phyloP scores from a whole-genome alignment of 1,139 yeast species.

The Scheffersomyces insectosa region DNA sequence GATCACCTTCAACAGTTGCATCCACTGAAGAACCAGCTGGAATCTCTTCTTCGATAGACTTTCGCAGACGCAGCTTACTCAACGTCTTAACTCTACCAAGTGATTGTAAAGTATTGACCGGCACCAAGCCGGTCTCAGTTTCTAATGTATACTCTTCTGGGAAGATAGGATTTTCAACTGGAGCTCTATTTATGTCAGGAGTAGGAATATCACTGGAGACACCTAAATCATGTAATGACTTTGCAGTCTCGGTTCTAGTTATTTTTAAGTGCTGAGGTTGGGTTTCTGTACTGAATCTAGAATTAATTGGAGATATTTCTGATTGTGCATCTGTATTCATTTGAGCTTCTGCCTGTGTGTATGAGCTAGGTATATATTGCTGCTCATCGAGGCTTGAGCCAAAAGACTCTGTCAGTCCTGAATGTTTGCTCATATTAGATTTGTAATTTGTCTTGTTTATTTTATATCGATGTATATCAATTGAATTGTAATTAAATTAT shows the following conservation, averaged over 20 bases:
- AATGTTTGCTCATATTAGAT: too few relatives aligned
- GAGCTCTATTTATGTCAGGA: conserved; percentile 64
- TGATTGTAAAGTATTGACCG: conserved; percentile 66
- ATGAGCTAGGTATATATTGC: background rate
- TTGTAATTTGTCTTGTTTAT: too few relatives aligned
- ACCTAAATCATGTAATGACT: conserved; percentile 66
- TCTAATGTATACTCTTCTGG: conserved; percentile 91
- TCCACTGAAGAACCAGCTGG: background rate
- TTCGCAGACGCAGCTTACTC: conserved; percentile 9
- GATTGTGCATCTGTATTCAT: conserved; percentile 44
- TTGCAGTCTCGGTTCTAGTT: conserved; percentile 64
- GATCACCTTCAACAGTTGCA: background rate
- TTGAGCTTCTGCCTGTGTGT: background rate
- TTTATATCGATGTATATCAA: too few relatives aligned
- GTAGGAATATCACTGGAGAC: conserved; percentile 50
- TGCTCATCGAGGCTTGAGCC: background rate
- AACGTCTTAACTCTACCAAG: conserved; percentile 56
- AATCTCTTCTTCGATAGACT: background rate
- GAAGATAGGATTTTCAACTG: conserved; percentile 65
- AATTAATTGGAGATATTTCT: conserved; percentile 25
- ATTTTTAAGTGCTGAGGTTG: conserved; percentile 7
- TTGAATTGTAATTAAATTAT: background rate
- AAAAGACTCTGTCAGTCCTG: background rate
- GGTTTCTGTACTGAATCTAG: background rate
- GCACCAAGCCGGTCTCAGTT: conserved; percentile 84